Evolutionary conservation across 2,329 filamentous ascomycete species (phyloP).

Genomic region (Arachnomyces sp.): DNA sequence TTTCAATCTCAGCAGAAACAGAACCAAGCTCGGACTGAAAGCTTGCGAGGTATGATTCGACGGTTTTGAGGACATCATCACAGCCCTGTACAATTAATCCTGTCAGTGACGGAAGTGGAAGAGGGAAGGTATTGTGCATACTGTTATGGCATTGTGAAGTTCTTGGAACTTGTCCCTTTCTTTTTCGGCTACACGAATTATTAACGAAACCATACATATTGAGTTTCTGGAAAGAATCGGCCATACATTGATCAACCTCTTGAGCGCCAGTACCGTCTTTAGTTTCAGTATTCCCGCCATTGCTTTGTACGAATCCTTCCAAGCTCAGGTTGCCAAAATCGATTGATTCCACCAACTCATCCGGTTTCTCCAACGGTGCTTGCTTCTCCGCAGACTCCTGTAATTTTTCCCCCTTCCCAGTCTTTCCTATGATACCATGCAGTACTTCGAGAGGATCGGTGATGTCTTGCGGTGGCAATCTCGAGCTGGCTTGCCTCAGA

Average conservation of each 20-base stretch:
- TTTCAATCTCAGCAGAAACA: constrained; percentile 93
- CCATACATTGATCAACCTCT: constrained; percentile 64
- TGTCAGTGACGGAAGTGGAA: neutral
- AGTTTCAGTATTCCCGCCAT: constrained; percentile 12
- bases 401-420: constrained; percentile 12
- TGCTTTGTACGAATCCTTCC: constrained; percentile 53
- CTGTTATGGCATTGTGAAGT: constrained; percentile 72
- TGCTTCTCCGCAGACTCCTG: neutral
- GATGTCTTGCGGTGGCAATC: constrained; percentile 45
- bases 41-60: constrained; percentile 82
- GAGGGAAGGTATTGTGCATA: constrained; percentile 15
- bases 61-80: constrained; percentile 85
- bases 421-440: constrained; percentile 47
- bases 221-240: neutral
- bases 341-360: constrained; percentile 53
- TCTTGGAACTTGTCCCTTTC: constrained; percentile 83
- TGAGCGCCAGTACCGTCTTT: constrained; percentile 42
- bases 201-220: constrained; percentile 7
- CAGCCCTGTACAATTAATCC: constrained; percentile 48
- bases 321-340: constrained; percentile 74
- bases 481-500: constrained; percentile 51
- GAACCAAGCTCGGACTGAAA: constrained; percentile 89
- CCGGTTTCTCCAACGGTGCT: constrained; percentile 25
- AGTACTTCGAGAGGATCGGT: constrained; percentile 66
- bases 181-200: constrained; percentile 51